Percentiles rank a stretch among this genome's conserved stretches.
Evolutionary conservation across 169 alveolate genomes (phyloP).

Genomic region (Sarcocystis neurona): DNA sequence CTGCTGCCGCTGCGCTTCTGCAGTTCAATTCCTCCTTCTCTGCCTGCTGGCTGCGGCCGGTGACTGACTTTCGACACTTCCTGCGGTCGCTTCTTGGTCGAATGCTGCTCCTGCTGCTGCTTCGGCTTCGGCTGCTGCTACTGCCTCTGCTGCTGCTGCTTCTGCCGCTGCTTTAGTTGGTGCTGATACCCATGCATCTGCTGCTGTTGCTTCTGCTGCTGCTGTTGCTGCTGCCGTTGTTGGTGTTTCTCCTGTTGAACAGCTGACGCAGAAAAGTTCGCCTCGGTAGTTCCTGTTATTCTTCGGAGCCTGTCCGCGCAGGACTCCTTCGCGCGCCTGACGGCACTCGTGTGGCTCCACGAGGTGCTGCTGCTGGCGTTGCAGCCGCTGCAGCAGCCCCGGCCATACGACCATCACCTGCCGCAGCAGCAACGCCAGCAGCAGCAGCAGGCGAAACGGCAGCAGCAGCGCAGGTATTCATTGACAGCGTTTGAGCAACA

Average conservation of each 20-base stretch:
- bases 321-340: conserved; percentile 62
- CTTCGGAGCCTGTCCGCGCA: conserved; percentile 52
- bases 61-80: neutral
- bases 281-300: conserved; percentile 41
- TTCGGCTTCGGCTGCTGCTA: conserved; percentile 10
- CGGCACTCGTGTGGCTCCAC: conserved; percentile 67
- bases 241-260: neutral
- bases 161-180: too few species aligned
- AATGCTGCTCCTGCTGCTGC: conserved; percentile 6
- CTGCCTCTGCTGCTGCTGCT: conserved; percentile 38
- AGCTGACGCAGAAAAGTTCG: conserved; percentile 53
- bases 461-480: neutral
- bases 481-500: too few species aligned
- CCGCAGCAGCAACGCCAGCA: conserved; percentile 22
- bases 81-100: neutral
- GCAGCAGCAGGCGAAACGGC: neutral
- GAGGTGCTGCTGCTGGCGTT: conserved; percentile 50
- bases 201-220: neutral
- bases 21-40: neutral
- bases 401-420: neutral
- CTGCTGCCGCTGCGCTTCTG: neutral
- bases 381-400: conserved; percentile 50
- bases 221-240: neutral
- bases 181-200: neutral
- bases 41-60: neutral